phyloP scores from a whole-genome alignment of 1,284 basidiomycete species.

The Agaricales sp. region DNA sequence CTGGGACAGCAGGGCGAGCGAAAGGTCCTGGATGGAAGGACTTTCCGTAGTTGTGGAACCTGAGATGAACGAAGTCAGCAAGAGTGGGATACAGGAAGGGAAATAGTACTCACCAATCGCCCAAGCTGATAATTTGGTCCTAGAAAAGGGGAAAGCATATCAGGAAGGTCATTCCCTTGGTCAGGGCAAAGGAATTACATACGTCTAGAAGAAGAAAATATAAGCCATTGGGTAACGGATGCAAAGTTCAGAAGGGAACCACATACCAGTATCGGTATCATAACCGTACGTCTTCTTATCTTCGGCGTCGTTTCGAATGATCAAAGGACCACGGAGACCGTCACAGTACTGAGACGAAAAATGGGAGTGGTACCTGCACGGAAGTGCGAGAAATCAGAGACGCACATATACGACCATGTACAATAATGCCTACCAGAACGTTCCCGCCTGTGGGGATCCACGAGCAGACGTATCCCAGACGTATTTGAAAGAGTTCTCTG shows the following conservation, averaged over 20 bases:
- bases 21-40: neutral
- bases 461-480: neutral
- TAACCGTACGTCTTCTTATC: slow-evolving; percentile 8
- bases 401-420: neutral
- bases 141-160: neutral
- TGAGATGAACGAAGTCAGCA: neutral
- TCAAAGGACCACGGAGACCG: slow-evolving; percentile 7
- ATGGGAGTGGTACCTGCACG: slow-evolving; percentile 35
- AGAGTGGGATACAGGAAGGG: neutral
- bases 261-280: slow-evolving; percentile 7
- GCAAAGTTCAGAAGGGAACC: neutral
- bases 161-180: neutral
- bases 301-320: slow-evolving; percentile 7
- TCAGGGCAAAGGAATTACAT: too few species aligned
- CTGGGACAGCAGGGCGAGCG: neutral
- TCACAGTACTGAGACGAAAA: slow-evolving; percentile 16
- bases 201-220: neutral
- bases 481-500: neutral
- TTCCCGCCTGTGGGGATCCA: neutral
- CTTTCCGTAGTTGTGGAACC: neutral
- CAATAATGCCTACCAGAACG: neutral
- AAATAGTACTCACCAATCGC: neutral
- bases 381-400: neutral
- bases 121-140: neutral
- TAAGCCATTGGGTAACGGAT: neutral